These are phyloP conservation scores for Sporobolomyces roseus DNA, from an alignment of 768 basidiomycete species.

Conservation along the genomic window DNA sequence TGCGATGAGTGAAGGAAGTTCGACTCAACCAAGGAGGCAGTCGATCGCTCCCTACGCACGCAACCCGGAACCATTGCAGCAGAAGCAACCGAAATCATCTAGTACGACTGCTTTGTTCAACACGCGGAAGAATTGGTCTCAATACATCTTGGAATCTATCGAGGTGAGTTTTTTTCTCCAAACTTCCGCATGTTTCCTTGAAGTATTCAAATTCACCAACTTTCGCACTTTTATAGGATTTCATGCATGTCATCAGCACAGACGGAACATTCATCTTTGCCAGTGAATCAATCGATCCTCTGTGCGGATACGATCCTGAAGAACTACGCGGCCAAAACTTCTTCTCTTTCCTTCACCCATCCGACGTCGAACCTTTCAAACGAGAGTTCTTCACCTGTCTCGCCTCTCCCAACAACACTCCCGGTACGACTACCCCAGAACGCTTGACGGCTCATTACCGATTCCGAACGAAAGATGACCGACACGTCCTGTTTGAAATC, in stretches of 20 bases:
- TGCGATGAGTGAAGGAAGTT: constrained; percentile 18
- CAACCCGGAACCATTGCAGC: background rate
- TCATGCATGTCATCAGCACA: constrained; percentile 82
- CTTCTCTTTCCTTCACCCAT: constrained; percentile 78
- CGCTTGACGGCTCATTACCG: constrained; percentile 42
- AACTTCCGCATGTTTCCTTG: too few species aligned
- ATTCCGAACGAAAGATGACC: constrained; percentile 39
- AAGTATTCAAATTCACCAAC: background rate
- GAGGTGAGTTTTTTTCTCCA: constrained; percentile 19
- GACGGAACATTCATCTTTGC: constrained; percentile 89
- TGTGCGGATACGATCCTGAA: constrained; percentile 79
- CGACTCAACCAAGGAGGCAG: background rate
- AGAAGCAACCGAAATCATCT: constrained; percentile 32
- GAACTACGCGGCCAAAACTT: constrained; percentile 75
- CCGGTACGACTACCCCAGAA: constrained; percentile 16
- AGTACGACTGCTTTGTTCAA: constrained; percentile 43
- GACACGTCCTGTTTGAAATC: constrained; percentile 37
- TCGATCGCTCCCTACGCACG: background rate
- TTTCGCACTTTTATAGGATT: constrained; percentile 54
- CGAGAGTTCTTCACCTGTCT: constrained; percentile 65
- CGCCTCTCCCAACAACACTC: background rate
- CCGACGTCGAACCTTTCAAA: constrained; percentile 82
- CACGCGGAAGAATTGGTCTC: constrained; percentile 44
- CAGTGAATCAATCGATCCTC: constrained; percentile 69
- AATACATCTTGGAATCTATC: constrained; percentile 44